These are phyloP conservation scores for Solanum sitiens DNA, from an alignment of 257 asterid genomes.

Conservation along the genomic window DNA sequence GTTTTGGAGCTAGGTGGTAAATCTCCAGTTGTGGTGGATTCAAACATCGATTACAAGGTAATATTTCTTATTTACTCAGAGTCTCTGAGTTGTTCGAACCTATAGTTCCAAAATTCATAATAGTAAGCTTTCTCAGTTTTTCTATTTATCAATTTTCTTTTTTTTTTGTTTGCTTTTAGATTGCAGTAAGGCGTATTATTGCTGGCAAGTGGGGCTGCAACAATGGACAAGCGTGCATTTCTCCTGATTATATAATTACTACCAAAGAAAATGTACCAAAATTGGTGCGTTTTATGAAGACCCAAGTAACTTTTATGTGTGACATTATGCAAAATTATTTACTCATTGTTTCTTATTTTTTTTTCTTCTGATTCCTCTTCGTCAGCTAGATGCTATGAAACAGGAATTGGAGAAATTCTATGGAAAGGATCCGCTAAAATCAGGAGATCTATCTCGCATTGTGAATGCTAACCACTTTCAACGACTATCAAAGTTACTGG, in stretches of 20 bases:
- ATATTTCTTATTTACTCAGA: neutral
- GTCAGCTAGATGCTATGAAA: slow-evolving; percentile 51
- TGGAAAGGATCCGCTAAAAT: slow-evolving; percentile 66
- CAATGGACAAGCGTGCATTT: slow-evolving; percentile 81
- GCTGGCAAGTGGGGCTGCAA: slow-evolving; percentile 95
- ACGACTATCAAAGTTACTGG: slow-evolving; percentile 50
- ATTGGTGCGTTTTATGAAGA: slow-evolving; percentile 32
- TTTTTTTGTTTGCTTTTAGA: slow-evolving; percentile 21
- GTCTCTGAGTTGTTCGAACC: neutral
- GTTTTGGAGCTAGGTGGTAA: slow-evolving; percentile 91
- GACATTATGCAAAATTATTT: neutral
- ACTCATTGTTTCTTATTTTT: neutral
- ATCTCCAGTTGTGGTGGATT: slow-evolving; percentile 68
- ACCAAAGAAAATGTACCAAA: slow-evolving; percentile 54
- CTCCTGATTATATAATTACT: slow-evolving; percentile 81
- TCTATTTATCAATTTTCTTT: neutral
- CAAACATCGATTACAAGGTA: slow-evolving; percentile 54
- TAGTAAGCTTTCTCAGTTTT: neutral
- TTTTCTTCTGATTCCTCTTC: slow-evolving; percentile 1
- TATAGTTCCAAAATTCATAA: neutral
- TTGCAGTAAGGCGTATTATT: slow-evolving; percentile 61
- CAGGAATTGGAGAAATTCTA: slow-evolving; percentile 62
- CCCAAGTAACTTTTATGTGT: neutral
- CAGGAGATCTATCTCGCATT: slow-evolving; percentile 68
- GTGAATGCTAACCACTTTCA: slow-evolving; percentile 58